Base-by-base conservation (phyloP, 352 stramenopile genomes). In the Globisporangium cystogenes region DNA sequence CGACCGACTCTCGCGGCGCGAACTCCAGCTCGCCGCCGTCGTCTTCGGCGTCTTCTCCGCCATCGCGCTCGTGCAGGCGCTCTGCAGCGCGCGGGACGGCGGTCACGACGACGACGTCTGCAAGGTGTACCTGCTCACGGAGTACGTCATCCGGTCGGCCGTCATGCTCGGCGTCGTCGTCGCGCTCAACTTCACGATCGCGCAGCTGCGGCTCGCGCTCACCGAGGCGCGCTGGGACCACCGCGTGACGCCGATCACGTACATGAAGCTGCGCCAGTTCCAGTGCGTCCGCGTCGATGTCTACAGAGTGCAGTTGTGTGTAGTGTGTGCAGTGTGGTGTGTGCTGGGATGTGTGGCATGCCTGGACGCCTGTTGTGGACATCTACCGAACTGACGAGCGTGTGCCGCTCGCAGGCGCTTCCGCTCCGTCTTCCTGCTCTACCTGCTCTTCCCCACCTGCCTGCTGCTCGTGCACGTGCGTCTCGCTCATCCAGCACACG, bases 261-360 rank as follows among this genome's bases (percentile, higher is more conserved):
- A 87, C 56, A 85, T 84, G 67, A 85, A 84, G 50, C 72, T 90
- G 42, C 72, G 79, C n/a, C 75, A 86, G 53, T 85, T 85, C 42
- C 65, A 76, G 75, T 86, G 53, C 21, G 70, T 64, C 7, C 10
- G 31, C 26, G n/a, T n/a, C n/a, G n/a, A n/a, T n/a, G n/a, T n/a
- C n/a, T n/a, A n/a, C n/a, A n/a, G n/a, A n/a, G 40, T 27, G 40
- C 26, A 7, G 26, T 31, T 45, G 36, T 42, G 40, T 26, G 40
- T 45, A 6, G 15, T 24, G 8, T 14, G 2, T 18, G 15, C 18
- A 7, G 43, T 47, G 26, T 31, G 26, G 26, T 31, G 26, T 7
- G 7, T 31, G 26, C 26, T n/a, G 36, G 5, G 8, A 42, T 42
- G 14, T n/a, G n/a, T n/a, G n/a, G n/a, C n/a, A n/a, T n/a, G n/a